These are phyloP conservation scores for Xylariaceae sp. DNA, from an alignment of 2,329 filamentous ascomycete species.

Conservation along the genomic window DNA sequence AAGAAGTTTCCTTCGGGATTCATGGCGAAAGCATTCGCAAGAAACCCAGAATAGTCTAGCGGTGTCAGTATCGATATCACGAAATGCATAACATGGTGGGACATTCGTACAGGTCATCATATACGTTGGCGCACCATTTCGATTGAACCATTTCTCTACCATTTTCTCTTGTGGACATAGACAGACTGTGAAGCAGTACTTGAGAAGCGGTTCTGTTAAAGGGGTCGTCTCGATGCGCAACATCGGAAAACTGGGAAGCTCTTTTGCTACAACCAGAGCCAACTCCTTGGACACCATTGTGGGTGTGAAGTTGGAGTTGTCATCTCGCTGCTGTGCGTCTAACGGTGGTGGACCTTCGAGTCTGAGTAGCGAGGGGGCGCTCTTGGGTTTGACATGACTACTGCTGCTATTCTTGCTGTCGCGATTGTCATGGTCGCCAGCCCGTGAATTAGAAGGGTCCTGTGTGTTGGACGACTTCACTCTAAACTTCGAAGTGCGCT, in stretches of 20 bases:
- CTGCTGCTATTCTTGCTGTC: constrained; percentile 1
- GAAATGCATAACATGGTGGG: neutral
- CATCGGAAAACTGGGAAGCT: constrained; percentile 30
- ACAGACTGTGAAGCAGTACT: constrained; percentile 33
- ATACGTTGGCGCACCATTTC: constrained; percentile 30
- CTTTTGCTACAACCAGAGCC: constrained; percentile 27
- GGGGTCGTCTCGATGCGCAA: constrained; percentile 32
- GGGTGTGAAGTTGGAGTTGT: constrained; percentile 18
- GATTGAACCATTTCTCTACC: constrained; percentile 31
- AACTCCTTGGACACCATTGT: constrained; percentile 29
- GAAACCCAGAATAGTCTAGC: constrained; percentile 30
- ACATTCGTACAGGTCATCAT: constrained; percentile 28
- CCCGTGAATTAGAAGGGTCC: constrained; percentile 4
- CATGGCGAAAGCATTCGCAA: constrained; percentile 32
- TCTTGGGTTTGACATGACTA: neutral
- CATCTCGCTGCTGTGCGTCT: constrained; percentile 2
- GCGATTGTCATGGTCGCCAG: constrained; percentile 1
- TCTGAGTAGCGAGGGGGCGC: constrained; percentile 2
- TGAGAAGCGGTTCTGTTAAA: constrained; percentile 29
- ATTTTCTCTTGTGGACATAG: constrained; percentile 29
- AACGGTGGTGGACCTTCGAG: neutral
- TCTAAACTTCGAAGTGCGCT: constrained; percentile 32
- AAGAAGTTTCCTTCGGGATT: constrained; percentile 31
- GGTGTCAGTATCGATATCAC: constrained; percentile 7
- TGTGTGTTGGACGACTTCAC: constrained; percentile 16